These are phyloP conservation scores for Globisporangium acanthophoron DNA, from an alignment of 352 stramenopile genomes.

Conservation along the genomic window DNA sequence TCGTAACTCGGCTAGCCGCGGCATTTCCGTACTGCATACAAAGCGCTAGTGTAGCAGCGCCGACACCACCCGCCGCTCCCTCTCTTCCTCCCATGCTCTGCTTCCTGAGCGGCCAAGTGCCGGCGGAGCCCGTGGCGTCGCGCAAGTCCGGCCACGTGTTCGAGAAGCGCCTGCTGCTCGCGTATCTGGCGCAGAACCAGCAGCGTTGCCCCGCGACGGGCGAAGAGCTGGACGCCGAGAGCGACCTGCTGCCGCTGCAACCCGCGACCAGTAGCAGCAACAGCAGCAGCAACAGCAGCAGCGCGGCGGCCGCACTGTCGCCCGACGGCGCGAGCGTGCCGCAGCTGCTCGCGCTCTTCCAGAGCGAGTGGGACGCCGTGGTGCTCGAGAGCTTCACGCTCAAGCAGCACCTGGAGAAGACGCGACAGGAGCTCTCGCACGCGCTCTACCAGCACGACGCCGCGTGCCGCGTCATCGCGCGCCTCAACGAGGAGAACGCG, in stretches of 20 bases:
- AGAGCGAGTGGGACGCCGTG: conserved; percentile 93
- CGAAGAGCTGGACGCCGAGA: conserved; percentile 45
- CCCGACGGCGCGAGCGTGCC: conserved; percentile 52
- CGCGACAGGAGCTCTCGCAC: conserved; percentile 91
- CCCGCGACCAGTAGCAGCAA: background rate
- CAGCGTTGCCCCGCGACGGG: conserved; percentile 68
- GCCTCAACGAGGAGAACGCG: conserved; percentile 80
- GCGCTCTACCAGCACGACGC: conserved; percentile 97
- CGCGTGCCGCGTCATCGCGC: conserved; percentile 92
- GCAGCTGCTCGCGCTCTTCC: conserved; percentile 70
- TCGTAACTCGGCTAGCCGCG: too few relatives aligned
- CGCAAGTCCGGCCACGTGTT: conserved; percentile 85
- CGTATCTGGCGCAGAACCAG: conserved; percentile 73
- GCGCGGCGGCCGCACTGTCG: conserved; percentile 16
- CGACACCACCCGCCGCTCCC: too few relatives aligned
- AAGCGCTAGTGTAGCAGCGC: too few relatives aligned
- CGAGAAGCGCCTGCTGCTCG: conserved; percentile 81
- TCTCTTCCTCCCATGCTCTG: conserved; percentile 48
- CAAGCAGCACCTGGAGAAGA: conserved; percentile 92
- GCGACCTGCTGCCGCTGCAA: conserved; percentile 69
- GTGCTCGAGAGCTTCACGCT: conserved; percentile 94
- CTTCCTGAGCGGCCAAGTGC: conserved; percentile 78
- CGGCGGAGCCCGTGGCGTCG: conserved; percentile 74
- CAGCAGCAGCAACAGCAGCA: conserved; percentile 1
- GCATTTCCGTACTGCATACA: too few relatives aligned